Evolutionary conservation across 1,284 basidiomycete species (phyloP), one percentile per base, ranked within the genome.

Genomic region (Leccinum fuscescens): DNA sequence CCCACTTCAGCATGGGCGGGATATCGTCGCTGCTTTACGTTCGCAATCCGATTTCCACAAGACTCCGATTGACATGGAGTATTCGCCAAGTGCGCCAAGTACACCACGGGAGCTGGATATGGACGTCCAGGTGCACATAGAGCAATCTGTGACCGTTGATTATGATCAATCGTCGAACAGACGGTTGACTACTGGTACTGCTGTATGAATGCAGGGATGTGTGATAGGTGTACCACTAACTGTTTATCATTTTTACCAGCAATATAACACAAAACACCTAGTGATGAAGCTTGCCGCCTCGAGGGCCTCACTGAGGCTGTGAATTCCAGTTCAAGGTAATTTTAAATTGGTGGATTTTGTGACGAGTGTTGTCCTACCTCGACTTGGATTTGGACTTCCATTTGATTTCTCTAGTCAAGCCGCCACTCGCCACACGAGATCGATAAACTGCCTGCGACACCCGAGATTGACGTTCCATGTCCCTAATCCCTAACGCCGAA

Each of bases 101-200:
- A 17, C 61, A 9, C 57, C 58, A 17, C 62, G 53, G 12, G 73
- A 74, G 3, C 0, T 71, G 57, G 73, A 74, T 14, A 33, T 72
- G 15, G 70, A 73, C 31, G 67, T 75, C 31, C 69, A 58, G 51
- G 72, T 72, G 54, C 58, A 69, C 27, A 70, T 72, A 3, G 72
- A 74, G 33, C 72, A 63, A n/a, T 64, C 71, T 6, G 67, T 72
- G 48, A 73, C 58, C 4, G 59, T 75, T 14, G 73, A 75, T 20
- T 75, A 69, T 29, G 71, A 70, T 44, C 58, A 59, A 24, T 63
- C 66, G 22, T 70, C 64, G 24, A 67, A 53, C 8, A 62, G 53
- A 55, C 56, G 59, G 24, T 56, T 72, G 54, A 66, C 58, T n/a
- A 46, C 5, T 17, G 12, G 8, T 50, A 24, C 24, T 24, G 24